These are phyloP conservation scores for Sporothrix dimorphospora DNA, from an alignment of 2,329 filamentous ascomycete species.

Conservation along the genomic window DNA sequence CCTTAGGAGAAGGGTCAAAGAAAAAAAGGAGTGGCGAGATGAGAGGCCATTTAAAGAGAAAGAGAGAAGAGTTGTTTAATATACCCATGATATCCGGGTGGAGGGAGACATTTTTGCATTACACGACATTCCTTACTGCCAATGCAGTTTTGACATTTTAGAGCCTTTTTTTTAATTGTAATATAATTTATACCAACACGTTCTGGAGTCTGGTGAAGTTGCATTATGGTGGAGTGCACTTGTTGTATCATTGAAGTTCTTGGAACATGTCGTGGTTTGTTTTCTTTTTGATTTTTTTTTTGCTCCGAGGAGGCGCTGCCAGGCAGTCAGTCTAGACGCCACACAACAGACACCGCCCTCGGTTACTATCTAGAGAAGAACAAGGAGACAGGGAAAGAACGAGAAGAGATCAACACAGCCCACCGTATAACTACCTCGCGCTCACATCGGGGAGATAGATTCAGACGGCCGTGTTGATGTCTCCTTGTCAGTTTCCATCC, in stretches of 20 bases:
- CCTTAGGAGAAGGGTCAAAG: not conserved
- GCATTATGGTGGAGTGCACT: too few relatives aligned
- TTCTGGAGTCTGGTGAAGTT: too few relatives aligned
- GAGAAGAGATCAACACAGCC: not conserved
- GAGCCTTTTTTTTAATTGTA: not conserved
- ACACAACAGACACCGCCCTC: slow-evolving; percentile 2
- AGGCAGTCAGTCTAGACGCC: slow-evolving; percentile 19
- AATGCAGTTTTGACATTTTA: slow-evolving; percentile 6
- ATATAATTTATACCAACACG: not conserved
- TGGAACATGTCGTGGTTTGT: not conserved
- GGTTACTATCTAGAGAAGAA: slow-evolving; percentile 1
- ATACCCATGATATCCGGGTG: not conserved
- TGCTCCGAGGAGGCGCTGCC: not conserved
- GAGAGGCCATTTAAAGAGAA: too few relatives aligned
- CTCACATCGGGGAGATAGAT: slow-evolving; percentile 16
- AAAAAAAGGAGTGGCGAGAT: not conserved
- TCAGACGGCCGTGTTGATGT: not conserved
- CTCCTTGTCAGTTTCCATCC: not conserved
- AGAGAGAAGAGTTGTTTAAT: not conserved
- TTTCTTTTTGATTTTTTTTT: slow-evolving; percentile 15
- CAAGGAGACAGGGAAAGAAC: not conserved
- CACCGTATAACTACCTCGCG: slow-evolving; percentile 1
- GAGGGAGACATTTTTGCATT: not conserved
- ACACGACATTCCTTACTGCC: slow-evolving; percentile 10
- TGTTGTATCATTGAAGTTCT: not conserved